Base-by-base conservation (phyloP, 2,329 filamentous ascomycete species). In the Colletotrichum caudatum region DNA sequence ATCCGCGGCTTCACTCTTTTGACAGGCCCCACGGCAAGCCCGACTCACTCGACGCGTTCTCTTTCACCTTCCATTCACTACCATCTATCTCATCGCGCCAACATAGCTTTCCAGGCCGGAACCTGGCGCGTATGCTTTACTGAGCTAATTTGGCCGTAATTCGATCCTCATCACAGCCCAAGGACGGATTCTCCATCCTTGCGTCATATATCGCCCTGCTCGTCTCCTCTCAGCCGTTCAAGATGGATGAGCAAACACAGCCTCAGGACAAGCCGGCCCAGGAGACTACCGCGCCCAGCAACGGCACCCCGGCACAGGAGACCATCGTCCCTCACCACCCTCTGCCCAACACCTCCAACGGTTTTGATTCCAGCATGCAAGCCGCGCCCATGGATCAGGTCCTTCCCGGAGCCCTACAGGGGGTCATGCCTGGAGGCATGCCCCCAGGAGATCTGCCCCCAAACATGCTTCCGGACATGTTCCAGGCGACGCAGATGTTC, bases 401-500 rank as follows among this genome's bases (percentile, higher is more conserved):
- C 23, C 64, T 74, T 39, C 73, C 73, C 14, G 73, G 72, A 50
- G 71, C 67, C 20, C 56, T 74, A 29, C 71, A 74, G 48, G 73
- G 72, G 53, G 72, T 74, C 62, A 73, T 71, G 12, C 71, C 73
- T 12, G 73, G 64, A 57, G 68, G 68, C n/a, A 66, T 74, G 57
- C 71, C 35, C n/a, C 9, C 54, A 9, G 54, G 54, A 57, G 37
- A 58, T 3, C 12, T 58, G n/a, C 56, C 35, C 56, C 56, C 73
- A 1, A 72, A 72, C 44, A 69, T 74, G 16, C 68, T 74, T 12
- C 73, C 73, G 7, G 72, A 69, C 51, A 72, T 69, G 64, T 39
- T 74, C 51, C 71, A 69, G 3, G 65, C 73, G 11, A 72, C 65
- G 35, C 67, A 74, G 57, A 72, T 72, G 64, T 74, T 74, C 53